phyloP scores from a whole-genome alignment of 176 grass and related monocot species.

The Eragrostis nindensis region DNA sequence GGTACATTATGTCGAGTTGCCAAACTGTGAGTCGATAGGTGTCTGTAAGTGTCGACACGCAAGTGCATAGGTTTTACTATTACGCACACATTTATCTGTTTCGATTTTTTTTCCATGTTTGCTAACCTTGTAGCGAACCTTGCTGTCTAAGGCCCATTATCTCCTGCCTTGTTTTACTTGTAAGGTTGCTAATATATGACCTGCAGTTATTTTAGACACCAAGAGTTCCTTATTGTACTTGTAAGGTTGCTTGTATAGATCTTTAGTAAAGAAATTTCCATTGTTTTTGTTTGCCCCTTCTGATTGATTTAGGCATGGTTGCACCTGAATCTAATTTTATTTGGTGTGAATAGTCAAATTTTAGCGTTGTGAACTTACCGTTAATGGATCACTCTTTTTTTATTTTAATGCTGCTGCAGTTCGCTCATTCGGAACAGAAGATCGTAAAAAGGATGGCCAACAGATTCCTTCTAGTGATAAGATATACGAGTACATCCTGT shows the following conservation, averaged over 20 bases:
- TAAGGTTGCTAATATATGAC: neutral
- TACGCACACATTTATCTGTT: neutral
- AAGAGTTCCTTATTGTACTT: neutral
- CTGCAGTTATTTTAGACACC: neutral
- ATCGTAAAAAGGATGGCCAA: conserved; percentile 80
- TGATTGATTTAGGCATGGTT: neutral
- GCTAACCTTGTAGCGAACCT: neutral
- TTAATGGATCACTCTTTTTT: conserved; percentile 22
- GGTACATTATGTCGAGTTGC: neutral
- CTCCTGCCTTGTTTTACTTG: neutral
- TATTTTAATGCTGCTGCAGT: conserved; percentile 46
- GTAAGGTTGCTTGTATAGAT: neutral
- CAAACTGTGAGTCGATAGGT: neutral
- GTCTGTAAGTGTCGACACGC: neutral
- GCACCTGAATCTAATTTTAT: neutral
- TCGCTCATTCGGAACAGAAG: conserved; percentile 88
- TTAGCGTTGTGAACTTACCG: conserved; percentile 7
- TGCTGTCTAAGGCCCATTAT: neutral
- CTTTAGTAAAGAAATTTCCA: neutral
- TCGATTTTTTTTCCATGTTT: neutral
- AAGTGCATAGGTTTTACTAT: neutral
- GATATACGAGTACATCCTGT: conserved; percentile 94
- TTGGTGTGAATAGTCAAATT: neutral
- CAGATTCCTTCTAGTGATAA: conserved; percentile 88
- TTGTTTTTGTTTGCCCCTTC: neutral